A percentile compares a stretch with the other conserved stretches of the same genome.
Evolutionary conservation across 2,329 filamentous ascomycete species (phyloP).

Genomic region (Plenodomus biglobosus): DNA sequence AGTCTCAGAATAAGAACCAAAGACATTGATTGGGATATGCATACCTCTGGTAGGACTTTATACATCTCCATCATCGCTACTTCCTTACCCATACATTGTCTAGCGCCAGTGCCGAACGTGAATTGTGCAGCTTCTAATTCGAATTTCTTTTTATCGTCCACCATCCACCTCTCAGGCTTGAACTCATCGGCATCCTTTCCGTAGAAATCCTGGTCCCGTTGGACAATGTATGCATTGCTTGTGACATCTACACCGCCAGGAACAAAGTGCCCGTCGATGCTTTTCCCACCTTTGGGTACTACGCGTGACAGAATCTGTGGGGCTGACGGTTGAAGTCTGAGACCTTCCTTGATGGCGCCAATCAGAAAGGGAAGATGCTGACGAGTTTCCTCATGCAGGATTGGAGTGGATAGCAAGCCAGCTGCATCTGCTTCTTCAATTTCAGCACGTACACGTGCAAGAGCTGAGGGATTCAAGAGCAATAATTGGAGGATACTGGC

Average conservation of each 20-base stretch:
- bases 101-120: slow-evolving; percentile 31
- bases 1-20: no score
- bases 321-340: slow-evolving; percentile 55
- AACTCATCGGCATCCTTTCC: slow-evolving; percentile 47
- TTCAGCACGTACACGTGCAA: slow-evolving; percentile 24
- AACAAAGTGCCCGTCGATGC: slow-evolving; percentile 45
- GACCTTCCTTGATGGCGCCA: slow-evolving; percentile 54
- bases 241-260: slow-evolving; percentile 51
- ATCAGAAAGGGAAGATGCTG: slow-evolving; percentile 50
- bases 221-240: slow-evolving; percentile 52
- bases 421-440: slow-evolving; percentile 24
- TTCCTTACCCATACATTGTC: slow-evolving; percentile 38
- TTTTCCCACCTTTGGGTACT: slow-evolving; percentile 31
- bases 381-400: slow-evolving; percentile 36
- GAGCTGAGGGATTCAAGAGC: slow-evolving; percentile 13
- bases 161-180: slow-evolving; percentile 47
- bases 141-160: slow-evolving; percentile 22
- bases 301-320: slow-evolving; percentile 56
- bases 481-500: slow-evolving; percentile 38
- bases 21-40: no score
- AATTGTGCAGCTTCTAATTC: slow-evolving; percentile 36
- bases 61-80: slow-evolving; percentile 35
- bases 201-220: slow-evolving; percentile 49
- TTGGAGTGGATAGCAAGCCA: slow-evolving; percentile 23
- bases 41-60: slow-evolving; percentile 40